Conservation (phyloP, 2,329 filamentous ascomycete species). For the Phialophora chinensis region DNA sequence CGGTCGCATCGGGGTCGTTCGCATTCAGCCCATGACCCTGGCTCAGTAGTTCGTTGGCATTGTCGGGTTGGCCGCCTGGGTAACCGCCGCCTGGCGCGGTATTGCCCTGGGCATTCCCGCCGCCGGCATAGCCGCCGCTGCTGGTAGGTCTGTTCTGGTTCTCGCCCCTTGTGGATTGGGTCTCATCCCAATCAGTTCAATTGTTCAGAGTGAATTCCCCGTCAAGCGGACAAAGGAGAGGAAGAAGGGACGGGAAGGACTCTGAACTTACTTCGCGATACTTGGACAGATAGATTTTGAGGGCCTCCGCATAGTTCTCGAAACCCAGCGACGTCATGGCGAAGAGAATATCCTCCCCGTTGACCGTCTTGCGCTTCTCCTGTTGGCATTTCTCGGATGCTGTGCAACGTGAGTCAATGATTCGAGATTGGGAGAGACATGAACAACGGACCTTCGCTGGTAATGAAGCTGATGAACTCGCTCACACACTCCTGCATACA, state of each 20-base stretch:
- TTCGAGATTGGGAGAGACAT: conserved; percentile 8
- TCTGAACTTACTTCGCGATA: conserved; percentile 86
- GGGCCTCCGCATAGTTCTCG: conserved; percentile 96
- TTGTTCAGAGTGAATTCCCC: conserved; percentile 55
- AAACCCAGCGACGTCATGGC: conserved; percentile 99
- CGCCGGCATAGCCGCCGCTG: conserved; percentile 50
- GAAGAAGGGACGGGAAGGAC: conserved; percentile 37
- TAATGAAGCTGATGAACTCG: conserved; percentile 99
- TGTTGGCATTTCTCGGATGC: conserved; percentile 99
- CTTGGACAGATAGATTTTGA: conserved; percentile 97
- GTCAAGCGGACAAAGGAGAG: conserved; percentile 40
- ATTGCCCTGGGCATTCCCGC: conserved; percentile 42
- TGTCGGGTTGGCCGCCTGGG: conserved; percentile 48
- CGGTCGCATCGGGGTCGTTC: conserved; percentile 51
- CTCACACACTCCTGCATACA: conserved; percentile 99
- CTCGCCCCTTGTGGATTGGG: conserved; percentile 75
- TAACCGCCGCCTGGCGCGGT: conserved; percentile 45
- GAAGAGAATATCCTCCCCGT: conserved; percentile 97
- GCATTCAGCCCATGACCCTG: conserved; percentile 49
- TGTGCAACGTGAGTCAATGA: conserved; percentile 51
- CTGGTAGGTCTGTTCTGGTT: conserved; percentile 64
- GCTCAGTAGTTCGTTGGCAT: conserved; percentile 53
- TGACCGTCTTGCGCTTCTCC: conserved; percentile 98
- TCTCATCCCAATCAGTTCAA: conserved; percentile 66
- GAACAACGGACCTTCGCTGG: conserved; percentile 78